Evolutionary conservation across 768 basidiomycete genomes (phyloP), one percentile per base, ranked within the genome.

Genomic region (Kwoniella dendrophila): DNA sequence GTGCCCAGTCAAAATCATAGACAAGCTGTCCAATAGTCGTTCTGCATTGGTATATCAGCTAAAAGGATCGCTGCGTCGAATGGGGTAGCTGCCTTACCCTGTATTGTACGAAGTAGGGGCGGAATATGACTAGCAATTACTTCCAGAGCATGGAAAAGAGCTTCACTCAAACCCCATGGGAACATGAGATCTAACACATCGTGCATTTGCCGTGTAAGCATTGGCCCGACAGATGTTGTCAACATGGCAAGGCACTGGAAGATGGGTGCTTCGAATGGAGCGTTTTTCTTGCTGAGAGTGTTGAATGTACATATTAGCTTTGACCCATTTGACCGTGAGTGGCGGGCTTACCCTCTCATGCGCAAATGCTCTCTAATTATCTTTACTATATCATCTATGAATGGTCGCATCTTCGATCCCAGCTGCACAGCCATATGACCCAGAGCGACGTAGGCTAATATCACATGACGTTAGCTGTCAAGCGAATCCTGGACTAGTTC

Each of bases 201-300:
- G 78, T 97, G 96, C 59, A 99, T 83, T 47, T 95, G 83, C 74
- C 95, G 93, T 0, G 96, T 98, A 48, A 99, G 82, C 78, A 93
- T 95, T 2, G 93, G 93, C 0, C 96, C 96, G 32, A 99, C 93
- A 8, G 96, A 91, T 1, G 87, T 86, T 0, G 94, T 92, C 43
- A 99, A 82, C 92, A 97, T 95, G 36, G 92, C 92, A 62, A 99
- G 85, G 79, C 96, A 98, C 83, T 97, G 91, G 74, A 99, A 98
- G 61, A 98, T 92, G 0, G 94, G 89, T 67, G 92, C 92, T 78
- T 97, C 94, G 16, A 88, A 87, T 2, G 90, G 90, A 1, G 92
- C 90, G 74, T 92, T 93, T 83, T 93, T 95, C 74, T 88, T 81
- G 8, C 80, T 81, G 62, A 14, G 7, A 20, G 18, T 16, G 20